phyloP scores from a whole-genome alignment of 2,329 filamentous ascomycete genomes.

The Fulvia fulva region DNA sequence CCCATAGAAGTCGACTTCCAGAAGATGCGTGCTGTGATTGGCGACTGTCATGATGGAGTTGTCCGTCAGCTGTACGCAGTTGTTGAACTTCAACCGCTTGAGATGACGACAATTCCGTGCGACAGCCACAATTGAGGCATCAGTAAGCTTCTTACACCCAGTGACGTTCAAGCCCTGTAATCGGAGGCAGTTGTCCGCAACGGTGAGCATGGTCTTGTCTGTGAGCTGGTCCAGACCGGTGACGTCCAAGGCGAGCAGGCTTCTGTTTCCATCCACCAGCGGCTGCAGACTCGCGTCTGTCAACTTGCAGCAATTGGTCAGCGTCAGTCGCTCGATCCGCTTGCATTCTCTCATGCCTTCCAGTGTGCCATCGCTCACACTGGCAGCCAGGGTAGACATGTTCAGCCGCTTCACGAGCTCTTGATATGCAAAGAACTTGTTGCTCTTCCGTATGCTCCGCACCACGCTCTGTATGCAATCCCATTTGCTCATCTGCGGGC shows the following conservation, averaged over 20 bases:
- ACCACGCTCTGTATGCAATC: conserved; percentile 76
- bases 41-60: conserved; percentile 80
- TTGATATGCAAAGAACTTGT: conserved; percentile 84
- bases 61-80: conserved; percentile 81
- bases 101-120: conserved; percentile 80
- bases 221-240: conserved; percentile 77
- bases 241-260: conserved; percentile 84
- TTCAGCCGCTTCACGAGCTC: conserved; percentile 91
- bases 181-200: conserved; percentile 76
- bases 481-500: conserved; percentile 87
- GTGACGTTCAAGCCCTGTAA: conserved; percentile 93
- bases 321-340: conserved; percentile 83
- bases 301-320: conserved; percentile 82
- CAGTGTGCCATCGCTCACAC: conserved; percentile 86
- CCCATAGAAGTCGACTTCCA: conserved; percentile 92
- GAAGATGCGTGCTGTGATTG: conserved; percentile 80
- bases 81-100: conserved; percentile 94
- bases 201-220: conserved; percentile 69
- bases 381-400: conserved; percentile 69
- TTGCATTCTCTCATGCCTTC: conserved; percentile 78
- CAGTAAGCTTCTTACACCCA: conserved; percentile 76
- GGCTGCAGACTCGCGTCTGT: conserved; percentile 79
- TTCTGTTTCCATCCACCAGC: conserved; percentile 72
- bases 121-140: conserved; percentile 76
- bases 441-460: conserved; percentile 64